Evolutionary conservation across 2,329 filamentous ascomycete genomes (phyloP).

Genomic region (Parastagonospora nodorum): DNA sequence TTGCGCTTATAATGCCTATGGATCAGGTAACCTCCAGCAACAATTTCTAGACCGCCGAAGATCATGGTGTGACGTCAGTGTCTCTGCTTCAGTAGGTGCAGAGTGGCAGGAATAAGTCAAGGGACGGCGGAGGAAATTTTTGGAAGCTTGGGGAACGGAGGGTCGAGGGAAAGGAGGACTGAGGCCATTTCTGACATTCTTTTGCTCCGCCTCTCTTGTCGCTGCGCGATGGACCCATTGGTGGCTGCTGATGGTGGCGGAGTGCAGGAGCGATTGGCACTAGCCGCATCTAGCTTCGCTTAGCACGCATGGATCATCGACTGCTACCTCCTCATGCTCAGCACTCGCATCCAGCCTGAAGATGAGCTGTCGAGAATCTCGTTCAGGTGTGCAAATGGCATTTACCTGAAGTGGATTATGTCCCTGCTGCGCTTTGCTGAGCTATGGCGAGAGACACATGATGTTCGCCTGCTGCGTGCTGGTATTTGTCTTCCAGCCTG

Average conservation of each 20-base stretch:
- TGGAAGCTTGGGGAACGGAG: not conserved
- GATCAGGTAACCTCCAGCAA: slow-evolving; percentile 41
- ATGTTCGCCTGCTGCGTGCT: slow-evolving; percentile 59
- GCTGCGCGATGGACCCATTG: not conserved
- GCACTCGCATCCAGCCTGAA: slow-evolving; percentile 59
- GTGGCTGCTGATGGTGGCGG: slow-evolving; percentile 7
- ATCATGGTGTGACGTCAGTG: slow-evolving; percentile 38
- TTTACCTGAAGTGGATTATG: slow-evolving; percentile 64
- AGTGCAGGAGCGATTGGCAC: slow-evolving; percentile 19
- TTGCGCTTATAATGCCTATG: slow-evolving; percentile 44
- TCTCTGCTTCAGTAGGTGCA: not conserved
- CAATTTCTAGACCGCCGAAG: slow-evolving; percentile 45
- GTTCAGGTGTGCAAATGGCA: slow-evolving; percentile 63
- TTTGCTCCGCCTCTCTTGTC: slow-evolving; percentile 30
- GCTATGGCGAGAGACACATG: slow-evolving; percentile 64
- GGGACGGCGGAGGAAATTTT: not conserved
- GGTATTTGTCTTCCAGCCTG: slow-evolving; percentile 50
- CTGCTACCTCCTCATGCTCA: slow-evolving; percentile 69
- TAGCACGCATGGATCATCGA: slow-evolving; percentile 44
- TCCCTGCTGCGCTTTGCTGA: slow-evolving; percentile 66
- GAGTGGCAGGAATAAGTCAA: not conserved
- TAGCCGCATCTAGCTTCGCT: slow-evolving; percentile 60
- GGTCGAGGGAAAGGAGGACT: slow-evolving; percentile 9
- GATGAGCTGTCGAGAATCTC: slow-evolving; percentile 70
- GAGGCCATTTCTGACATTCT: slow-evolving; percentile 19